Base-by-base conservation (phyloP, 805 yeast species). In the Spathaspora arborariae region DNA sequence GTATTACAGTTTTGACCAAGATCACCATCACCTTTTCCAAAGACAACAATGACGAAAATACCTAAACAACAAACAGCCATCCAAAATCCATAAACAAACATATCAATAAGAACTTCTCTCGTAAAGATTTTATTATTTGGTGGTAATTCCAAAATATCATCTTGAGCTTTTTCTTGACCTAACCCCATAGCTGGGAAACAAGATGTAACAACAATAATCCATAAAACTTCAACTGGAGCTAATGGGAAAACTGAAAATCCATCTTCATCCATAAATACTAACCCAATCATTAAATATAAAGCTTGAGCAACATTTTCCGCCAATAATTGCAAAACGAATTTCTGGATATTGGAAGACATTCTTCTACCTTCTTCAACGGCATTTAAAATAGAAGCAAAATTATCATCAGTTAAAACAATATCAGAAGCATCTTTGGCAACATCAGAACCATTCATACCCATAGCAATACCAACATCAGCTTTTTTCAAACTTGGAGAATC, bases 351-450 rank as follows among this genome's bases (percentile, higher is more conserved):
- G 15, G 65, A 52, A 20, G 64, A 56, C 68, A 65, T 65, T 49
- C 68, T 53, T 46, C 68, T 48, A 9, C 68, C 63, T 49, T 59
- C 60, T 58, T 61, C 59, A 53, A 63, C 89, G 4, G 98, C 98
- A 51, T 82, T 82, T 55, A 92, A 71, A 56, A 92, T 92, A 1
- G 97, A 89, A 49, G 94, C 82, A 68, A 92, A 92, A 62, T 92
- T 96, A 65, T 92, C 97, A 67, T 91, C 96, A 1, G 96, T 90
- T 52, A 91, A 75, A 48, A 91, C 89, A 96, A 91, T 91, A 66
- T 91, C 98, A 3, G 96, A 84, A 2, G 97, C 97, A 65, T 91
- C 98, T 59, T 91, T 91, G 40, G 98, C 98, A 34, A 91, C 98
- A 65, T 91, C 98, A 0, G 97, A 90, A 46, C 98, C 98, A 72